phyloP scores from a whole-genome alignment of 2,329 filamentous ascomycete species.

The Trichocomaceae sp. region DNA sequence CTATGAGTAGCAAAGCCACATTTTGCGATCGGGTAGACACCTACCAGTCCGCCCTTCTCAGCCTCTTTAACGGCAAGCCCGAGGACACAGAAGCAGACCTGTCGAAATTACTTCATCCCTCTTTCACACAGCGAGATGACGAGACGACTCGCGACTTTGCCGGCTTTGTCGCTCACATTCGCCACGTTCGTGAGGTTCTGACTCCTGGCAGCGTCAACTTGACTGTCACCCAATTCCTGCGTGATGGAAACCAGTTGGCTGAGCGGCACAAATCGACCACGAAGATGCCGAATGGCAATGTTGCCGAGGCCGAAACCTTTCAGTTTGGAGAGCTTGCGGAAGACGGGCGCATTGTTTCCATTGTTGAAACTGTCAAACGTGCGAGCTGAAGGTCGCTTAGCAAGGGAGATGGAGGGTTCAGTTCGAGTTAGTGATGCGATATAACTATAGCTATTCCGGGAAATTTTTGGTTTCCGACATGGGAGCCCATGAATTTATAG shows the following conservation, averaged over 20 bases:
- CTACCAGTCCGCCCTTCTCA: conserved; percentile 5
- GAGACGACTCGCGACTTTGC: conserved; percentile 5
- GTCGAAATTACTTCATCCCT: conserved; percentile 3
- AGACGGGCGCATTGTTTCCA: conserved; percentile 4
- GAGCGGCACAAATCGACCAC: conserved; percentile 1
- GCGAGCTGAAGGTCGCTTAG: too few relatives aligned
- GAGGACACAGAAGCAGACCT: conserved; percentile 7
- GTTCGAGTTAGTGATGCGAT: too few relatives aligned
- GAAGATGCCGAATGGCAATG: conserved; percentile 4
- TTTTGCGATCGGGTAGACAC: conserved; percentile 6
- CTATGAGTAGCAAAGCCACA: too few relatives aligned
- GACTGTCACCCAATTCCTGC: conserved; percentile 1
- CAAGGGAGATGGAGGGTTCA: too few relatives aligned
- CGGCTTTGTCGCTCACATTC: conserved; percentile 5
- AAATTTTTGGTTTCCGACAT: too few relatives aligned
- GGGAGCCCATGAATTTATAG: too few relatives aligned
- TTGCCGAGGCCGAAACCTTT: conserved; percentile 3
- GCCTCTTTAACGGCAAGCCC: conserved; percentile 3
- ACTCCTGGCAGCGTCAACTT: not conserved
- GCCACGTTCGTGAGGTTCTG: conserved; percentile 1
- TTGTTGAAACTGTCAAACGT: not conserved
- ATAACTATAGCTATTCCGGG: too few relatives aligned
- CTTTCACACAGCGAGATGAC: conserved; percentile 6
- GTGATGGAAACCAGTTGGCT: conserved; percentile 6
- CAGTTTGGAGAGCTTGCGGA: conserved; percentile 5